These are phyloP conservation scores for Sclerotinia glacialis DNA, from an alignment of 2,329 filamentous ascomycete genomes.

Conservation along the genomic window DNA sequence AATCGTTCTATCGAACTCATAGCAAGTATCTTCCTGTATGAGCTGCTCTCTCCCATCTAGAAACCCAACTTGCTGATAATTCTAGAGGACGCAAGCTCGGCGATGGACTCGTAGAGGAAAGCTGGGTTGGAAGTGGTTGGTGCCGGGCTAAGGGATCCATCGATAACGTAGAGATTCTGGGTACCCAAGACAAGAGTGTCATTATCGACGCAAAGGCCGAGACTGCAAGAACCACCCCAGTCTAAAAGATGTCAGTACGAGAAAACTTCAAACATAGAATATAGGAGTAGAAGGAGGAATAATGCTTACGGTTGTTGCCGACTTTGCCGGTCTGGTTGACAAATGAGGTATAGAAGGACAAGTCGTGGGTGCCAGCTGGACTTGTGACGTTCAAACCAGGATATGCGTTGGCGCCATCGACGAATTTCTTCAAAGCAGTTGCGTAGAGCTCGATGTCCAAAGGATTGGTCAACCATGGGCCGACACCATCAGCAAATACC, in stretches of 20 bases:
- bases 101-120: constrained; percentile 1
- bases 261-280: neutral
- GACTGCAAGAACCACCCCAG: constrained; percentile 16
- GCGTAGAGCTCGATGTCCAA: constrained; percentile 7
- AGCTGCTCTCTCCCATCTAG: neutral
- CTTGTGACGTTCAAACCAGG: constrained; percentile 5
- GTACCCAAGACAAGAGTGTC: neutral
- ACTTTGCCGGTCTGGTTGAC: neutral
- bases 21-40: neutral
- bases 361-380: constrained; percentile 9
- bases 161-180: neutral
- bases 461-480: constrained; percentile 12
- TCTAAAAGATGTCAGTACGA: constrained; percentile 1
- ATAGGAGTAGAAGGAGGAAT: neutral
- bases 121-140: constrained; percentile 8
- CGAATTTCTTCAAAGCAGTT: neutral
- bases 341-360: neutral
- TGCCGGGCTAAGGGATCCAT: constrained; percentile 12
- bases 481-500: neutral
- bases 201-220: neutral
- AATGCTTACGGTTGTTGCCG: constrained; percentile 9
- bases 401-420: neutral
- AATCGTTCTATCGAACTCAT: neutral
- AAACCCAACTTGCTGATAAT: neutral
- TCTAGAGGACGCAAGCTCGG: neutral